Base-by-base conservation (phyloP, 2,329 filamentous ascomycete species). In the Epichloe sylvatica region DNA sequence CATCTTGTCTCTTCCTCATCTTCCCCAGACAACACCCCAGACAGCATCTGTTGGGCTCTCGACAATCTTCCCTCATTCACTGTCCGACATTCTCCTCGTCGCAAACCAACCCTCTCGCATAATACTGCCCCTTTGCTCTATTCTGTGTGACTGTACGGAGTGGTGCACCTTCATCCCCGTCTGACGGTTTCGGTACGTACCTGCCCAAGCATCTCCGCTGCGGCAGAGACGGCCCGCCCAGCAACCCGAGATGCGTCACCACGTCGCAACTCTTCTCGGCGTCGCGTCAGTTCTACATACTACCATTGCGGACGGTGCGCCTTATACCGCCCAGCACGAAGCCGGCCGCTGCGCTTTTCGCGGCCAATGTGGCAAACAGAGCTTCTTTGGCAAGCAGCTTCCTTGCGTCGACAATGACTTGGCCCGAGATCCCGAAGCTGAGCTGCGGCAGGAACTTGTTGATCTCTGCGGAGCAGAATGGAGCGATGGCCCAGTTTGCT, bases 321-420 rank as follows among this genome's bases (percentile, higher is more conserved):
- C 57, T 19, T 61, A 57, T 51, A 80, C 77, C 0, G 71, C 74
- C 1, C 86, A 81, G 55, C 91, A 96, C 59, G 90, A 96, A 67
- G 73, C 83, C 46, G 91, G 91, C 39, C 78, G 91, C 55, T 97
- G 91, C 67, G 88, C 91, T 1, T 87, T 97, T 54, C 80, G 91
- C 46, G 89, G 89, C 7, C 84, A 94, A 55, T 98, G 92, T 64
- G 92, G 92, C 45, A 90, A 89, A 66, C 83, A 91, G 67, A 83
- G 84, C 54, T 84, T 92, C 64, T 97, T 97, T 60, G 87, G 89
- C 50, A 84, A 87, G 51, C 80, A 94, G 57, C 74, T 97, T 53
- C 92, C 92, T 4, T 98, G 92, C 63, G 81, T 90, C 13, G 91
- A 98, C 68, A 98, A 98, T 64, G 89, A 76, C 4, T 71, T 83